Conservation (phyloP, 306 rosid species). For the Trifolium pratense region DNA sequence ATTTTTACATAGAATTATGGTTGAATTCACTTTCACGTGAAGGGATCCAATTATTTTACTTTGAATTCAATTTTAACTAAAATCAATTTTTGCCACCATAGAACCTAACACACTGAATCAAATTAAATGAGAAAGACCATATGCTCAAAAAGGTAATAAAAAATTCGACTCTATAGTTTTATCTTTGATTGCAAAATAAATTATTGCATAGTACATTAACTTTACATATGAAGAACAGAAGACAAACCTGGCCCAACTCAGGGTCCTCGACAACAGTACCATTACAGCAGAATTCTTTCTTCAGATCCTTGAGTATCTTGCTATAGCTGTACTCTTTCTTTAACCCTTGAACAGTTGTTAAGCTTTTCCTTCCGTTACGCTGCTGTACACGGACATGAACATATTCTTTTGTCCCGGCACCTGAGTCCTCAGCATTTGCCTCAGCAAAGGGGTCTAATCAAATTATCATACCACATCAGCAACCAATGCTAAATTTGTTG, state of each 20-base stretch:
- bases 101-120: background rate
- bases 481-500: constrained; percentile 3
- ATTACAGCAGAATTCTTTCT: constrained; percentile 65
- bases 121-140: constrained; percentile 8
- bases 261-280: constrained; percentile 68
- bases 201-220: background rate
- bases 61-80: no score
- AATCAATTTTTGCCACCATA: no score
- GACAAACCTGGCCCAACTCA: constrained; percentile 65
- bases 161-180: background rate
- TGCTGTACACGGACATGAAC: constrained; percentile 65
- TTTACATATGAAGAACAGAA: background rate
- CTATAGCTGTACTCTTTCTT: constrained; percentile 62
- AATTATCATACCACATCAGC: constrained; percentile 33
- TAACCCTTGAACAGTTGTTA: constrained; percentile 63
- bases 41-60: background rate
- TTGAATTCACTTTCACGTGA: background rate
- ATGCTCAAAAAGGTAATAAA: background rate
- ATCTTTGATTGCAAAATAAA: background rate
- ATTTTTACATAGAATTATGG: background rate
- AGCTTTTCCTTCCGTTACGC: constrained; percentile 66
- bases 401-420: constrained; percentile 61
- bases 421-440: constrained; percentile 69
- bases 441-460: constrained; percentile 64
- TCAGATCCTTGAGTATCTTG: constrained; percentile 62